Conservation (phyloP, 352 stramenopile genomes). For the Phytophthora chlamydospora region DNA sequence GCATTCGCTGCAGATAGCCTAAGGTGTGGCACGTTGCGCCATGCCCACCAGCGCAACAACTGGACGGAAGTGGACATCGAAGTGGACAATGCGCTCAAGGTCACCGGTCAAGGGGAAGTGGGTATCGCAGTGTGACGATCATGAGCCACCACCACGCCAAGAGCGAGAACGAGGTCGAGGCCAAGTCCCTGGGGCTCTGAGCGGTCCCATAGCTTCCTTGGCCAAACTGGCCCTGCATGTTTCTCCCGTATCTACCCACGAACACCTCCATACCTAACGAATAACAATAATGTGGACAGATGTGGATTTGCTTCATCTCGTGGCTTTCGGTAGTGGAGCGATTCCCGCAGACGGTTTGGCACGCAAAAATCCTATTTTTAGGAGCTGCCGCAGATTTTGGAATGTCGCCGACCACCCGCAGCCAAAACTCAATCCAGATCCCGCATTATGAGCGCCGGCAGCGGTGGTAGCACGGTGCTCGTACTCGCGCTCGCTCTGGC, state of each 20-base stretch:
- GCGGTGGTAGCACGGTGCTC: background rate
- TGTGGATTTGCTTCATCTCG: constrained; percentile 17
- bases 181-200: constrained; percentile 34
- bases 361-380: too few species aligned
- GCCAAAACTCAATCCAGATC: background rate
- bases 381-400: too few species aligned
- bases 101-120: constrained; percentile 72
- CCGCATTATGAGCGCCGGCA: background rate
- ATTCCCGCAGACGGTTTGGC: too few species aligned
- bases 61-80: constrained; percentile 81
- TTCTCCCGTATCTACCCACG: constrained; percentile 24
- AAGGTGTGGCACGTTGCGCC: constrained; percentile 89
- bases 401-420: too few species aligned
- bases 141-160: constrained; percentile 37
- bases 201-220: background rate
- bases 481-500: background rate
- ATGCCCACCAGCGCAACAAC: constrained; percentile 88
- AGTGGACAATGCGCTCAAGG: constrained; percentile 76
- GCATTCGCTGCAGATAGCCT: constrained; percentile 78
- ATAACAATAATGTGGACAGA: constrained; percentile 38
- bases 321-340: too few species aligned
- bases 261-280: constrained; percentile 17
- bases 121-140: constrained; percentile 68
- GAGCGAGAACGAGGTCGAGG: constrained; percentile 37
- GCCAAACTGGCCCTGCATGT: constrained; percentile 30